These are phyloP conservation scores for Rhodotorula sp. DNA, from an alignment of 1,284 basidiomycete genomes.

Conservation along the genomic window DNA sequence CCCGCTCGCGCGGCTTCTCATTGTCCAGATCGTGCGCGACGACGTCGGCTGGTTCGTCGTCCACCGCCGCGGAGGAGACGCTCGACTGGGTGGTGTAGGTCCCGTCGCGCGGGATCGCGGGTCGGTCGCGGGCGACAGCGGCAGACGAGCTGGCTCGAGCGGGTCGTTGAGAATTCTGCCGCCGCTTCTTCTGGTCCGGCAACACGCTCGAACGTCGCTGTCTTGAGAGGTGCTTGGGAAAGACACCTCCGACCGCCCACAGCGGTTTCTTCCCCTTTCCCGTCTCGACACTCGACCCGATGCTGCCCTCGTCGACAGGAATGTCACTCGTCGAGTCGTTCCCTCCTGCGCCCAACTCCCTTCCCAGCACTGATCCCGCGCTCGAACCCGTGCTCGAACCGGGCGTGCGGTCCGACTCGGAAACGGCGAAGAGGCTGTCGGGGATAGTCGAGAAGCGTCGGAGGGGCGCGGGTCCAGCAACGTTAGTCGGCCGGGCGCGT, in stretches of 20 bases:
- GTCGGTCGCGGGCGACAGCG: not conserved
- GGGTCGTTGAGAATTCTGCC: not conserved
- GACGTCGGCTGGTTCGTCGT: not conserved
- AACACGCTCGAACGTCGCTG: conserved; percentile 5
- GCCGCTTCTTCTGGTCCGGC: not conserved
- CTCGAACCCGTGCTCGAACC: not conserved
- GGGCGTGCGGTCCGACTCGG: conserved; percentile 5
- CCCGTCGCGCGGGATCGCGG: too few relatives aligned
- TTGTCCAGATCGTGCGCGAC: not conserved
- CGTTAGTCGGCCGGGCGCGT: conserved; percentile 6
- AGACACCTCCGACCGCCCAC: conserved; percentile 27
- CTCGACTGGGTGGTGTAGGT: not conserved
- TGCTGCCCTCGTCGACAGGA: not conserved
- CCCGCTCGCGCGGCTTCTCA: conserved; percentile 5
- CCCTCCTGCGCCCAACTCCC: not conserved
- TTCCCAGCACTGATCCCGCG: too few relatives aligned
- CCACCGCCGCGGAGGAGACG: not conserved
- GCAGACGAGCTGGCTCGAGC: not conserved
- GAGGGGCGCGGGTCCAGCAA: conserved; percentile 6
- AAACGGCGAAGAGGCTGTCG: not conserved
- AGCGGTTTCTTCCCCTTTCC: conserved; percentile 1
- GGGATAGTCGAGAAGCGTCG: not conserved
- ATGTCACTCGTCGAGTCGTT: not conserved
- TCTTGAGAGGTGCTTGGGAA: conserved; percentile 15
- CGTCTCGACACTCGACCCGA: not conserved